Conservation (phyloP, 208 protist genomes). For the Trypanosoma avium region DNA sequence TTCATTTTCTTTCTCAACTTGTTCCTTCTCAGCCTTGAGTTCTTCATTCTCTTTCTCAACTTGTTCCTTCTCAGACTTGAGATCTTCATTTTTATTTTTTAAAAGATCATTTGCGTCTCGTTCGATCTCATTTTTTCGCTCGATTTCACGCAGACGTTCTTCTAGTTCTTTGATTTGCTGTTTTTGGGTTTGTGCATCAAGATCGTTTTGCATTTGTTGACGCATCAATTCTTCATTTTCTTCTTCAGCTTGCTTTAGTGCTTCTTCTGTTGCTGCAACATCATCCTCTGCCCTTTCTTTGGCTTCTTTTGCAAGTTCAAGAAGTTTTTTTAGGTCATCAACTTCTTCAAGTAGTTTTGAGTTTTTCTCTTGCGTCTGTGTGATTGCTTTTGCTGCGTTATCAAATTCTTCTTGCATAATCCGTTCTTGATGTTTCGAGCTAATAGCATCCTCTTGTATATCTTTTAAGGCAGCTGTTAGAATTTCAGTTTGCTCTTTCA, state of each 20-base stretch:
- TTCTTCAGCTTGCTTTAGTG: not conserved
- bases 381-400: not conserved
- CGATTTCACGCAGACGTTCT: no score
- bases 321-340: not conserved
- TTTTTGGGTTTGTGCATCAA: not conserved
- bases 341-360: not conserved
- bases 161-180: not conserved
- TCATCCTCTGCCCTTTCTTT: not conserved
- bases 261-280: not conserved
- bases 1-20: no score
- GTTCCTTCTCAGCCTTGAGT: no score
- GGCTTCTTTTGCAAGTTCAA: not conserved
- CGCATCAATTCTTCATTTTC: not conserved
- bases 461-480: not conserved
- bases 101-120: no score
- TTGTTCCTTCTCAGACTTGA: no score
- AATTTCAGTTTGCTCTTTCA: slow-evolving; percentile 10
- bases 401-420: not conserved
- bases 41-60: no score
- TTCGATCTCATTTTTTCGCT: no score
- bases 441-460: not conserved
- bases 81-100: no score
- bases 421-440: not conserved
- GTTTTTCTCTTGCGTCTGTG: not conserved
- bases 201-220: not conserved